Conservation (phyloP, 768 basidiomycete genomes). For the Amanita jacksonii region DNA sequence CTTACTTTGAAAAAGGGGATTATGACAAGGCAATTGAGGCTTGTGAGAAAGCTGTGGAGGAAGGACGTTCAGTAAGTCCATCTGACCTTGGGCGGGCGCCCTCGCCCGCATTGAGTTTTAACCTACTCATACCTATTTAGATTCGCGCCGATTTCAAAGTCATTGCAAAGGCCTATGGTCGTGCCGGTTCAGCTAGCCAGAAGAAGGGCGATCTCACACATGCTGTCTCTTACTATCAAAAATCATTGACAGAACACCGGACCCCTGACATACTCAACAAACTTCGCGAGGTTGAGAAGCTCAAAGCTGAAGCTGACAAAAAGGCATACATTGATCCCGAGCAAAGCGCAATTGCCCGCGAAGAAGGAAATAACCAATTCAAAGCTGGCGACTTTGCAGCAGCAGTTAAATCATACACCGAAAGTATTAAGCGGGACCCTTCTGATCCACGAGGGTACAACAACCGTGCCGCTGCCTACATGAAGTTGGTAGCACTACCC, state of each 20-base stretch:
- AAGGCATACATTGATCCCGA: constrained; percentile 83
- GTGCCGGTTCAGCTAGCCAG: constrained; percentile 77
- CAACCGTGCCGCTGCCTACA: constrained; percentile 96
- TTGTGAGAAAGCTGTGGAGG: constrained; percentile 94
- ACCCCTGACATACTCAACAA: constrained; percentile 89
- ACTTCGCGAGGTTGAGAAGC: constrained; percentile 74
- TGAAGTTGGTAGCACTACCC: constrained; percentile 86
- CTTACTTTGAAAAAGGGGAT: constrained; percentile 88
- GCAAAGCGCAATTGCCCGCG: constrained; percentile 71
- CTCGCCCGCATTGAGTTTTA: not conserved
- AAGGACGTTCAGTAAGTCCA: constrained; percentile 63
- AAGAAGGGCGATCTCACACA: constrained; percentile 66
- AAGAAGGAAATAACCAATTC: constrained; percentile 89
- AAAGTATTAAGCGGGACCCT: constrained; percentile 95
- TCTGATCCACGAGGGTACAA: constrained; percentile 89
- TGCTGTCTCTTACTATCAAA: constrained; percentile 88
- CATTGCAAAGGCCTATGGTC: constrained; percentile 88
- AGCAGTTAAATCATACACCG: constrained; percentile 87
- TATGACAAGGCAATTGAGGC: constrained; percentile 86
- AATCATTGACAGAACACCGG: constrained; percentile 93
- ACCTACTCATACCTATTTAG: constrained; percentile 23
- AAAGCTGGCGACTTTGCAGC: constrained; percentile 87
- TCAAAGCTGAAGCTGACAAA: constrained; percentile 67
- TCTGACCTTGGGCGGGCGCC: no score
- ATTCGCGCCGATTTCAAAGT: constrained; percentile 91